These are phyloP conservation scores for Alternaria solani DNA, from an alignment of 2,329 filamentous ascomycete species.

Conservation along the genomic window DNA sequence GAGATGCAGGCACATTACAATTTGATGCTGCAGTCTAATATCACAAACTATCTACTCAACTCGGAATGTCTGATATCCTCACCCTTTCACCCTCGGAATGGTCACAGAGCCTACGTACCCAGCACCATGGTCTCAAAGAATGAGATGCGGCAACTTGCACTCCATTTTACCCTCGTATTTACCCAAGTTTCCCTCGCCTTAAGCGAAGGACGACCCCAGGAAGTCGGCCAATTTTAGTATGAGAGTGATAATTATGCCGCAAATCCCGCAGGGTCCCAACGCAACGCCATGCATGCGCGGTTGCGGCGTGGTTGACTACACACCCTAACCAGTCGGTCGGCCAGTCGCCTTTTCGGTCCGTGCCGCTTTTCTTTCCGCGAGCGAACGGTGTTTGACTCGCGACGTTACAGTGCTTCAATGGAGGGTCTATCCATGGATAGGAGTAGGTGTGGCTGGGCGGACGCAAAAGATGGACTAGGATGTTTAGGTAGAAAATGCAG, in stretches of 20 bases:
- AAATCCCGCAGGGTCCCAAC: slow-evolving; percentile 3
- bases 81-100: neutral
- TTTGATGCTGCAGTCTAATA: slow-evolving; percentile 1
- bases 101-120: neutral
- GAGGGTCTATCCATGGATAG: neutral
- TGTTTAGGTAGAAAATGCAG: neutral
- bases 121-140: neutral
- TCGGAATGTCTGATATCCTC: neutral
- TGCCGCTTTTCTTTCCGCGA: slow-evolving; percentile 4
- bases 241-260: neutral
- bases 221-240: neutral
- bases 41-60: slow-evolving; percentile 2
- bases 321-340: neutral
- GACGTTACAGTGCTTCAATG: neutral
- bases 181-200: neutral
- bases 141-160: neutral
- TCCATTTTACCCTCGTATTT: slow-evolving; percentile 2
- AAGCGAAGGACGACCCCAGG: slow-evolving; percentile 10
- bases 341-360: neutral
- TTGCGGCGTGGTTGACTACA: slow-evolving; percentile 11
- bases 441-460: neutral
- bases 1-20: neutral
- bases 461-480: neutral
- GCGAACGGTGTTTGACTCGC: neutral
- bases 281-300: slow-evolving; percentile 9